Percentiles rank a stretch among this genome's conserved stretches.
These are phyloP conservation scores for Prunus salicina DNA, from an alignment of 306 rosid species.

Conservation along the genomic window DNA sequence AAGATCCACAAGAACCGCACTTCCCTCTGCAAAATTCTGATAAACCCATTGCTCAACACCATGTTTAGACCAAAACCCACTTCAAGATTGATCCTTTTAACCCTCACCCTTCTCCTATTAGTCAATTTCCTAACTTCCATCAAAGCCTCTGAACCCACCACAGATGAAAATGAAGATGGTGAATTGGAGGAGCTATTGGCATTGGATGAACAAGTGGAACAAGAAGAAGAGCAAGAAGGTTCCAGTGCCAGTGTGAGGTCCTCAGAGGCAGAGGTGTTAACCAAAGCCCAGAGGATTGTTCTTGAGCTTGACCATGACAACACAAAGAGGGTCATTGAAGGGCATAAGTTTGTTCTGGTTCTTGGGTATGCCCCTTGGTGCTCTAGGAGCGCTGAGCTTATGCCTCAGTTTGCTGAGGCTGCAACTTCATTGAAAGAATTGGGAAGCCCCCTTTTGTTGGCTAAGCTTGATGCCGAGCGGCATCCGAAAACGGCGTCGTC, in stretches of 20 bases:
- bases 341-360: conserved; percentile 70
- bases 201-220: conserved; percentile 56
- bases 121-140: conserved; percentile 27
- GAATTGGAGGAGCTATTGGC: conserved; percentile 79
- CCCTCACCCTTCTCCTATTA: conserved; percentile 51
- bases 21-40: conserved; percentile 1
- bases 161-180: conserved; percentile 35
- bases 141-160: conserved; percentile 39
- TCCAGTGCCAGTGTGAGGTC: conserved; percentile 34
- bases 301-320: conserved; percentile 72
- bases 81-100: conserved; percentile 41
- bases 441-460: conserved; percentile 66
- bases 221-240: conserved; percentile 38
- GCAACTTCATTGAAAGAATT: conserved; percentile 71
- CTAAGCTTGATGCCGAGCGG: conserved; percentile 88
- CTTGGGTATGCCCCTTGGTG: conserved; percentile 98
- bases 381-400: conserved; percentile 87
- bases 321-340: conserved; percentile 58
- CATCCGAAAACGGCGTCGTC: conserved; percentile 66
- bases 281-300: conserved; percentile 88
- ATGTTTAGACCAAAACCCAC: conserved; percentile 52
- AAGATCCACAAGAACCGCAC: conserved; percentile 12
- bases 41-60: conserved; percentile 6
- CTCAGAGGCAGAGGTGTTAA: conserved; percentile 75
- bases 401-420: conserved; percentile 96